Evolutionary conservation across 1,284 basidiomycete species (phyloP).

Genomic region (Pseudozyma sp.): DNA sequence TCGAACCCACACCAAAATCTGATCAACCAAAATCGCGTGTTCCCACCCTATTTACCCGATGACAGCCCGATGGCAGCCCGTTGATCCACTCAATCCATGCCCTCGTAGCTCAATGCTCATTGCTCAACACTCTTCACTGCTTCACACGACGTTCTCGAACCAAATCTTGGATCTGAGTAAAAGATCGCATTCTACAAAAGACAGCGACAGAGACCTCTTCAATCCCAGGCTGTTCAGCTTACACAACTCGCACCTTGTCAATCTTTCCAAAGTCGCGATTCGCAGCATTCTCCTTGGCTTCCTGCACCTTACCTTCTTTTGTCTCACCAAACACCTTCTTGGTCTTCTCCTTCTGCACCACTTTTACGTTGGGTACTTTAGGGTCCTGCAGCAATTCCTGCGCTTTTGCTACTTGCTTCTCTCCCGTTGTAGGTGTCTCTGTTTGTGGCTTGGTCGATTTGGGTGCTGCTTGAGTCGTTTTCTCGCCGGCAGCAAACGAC

Average conservation of each 20-base stretch:
- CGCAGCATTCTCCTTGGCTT: constrained; percentile 38
- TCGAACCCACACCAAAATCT: too few species aligned
- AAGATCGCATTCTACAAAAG: constrained; percentile 2
- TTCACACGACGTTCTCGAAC: too few species aligned
- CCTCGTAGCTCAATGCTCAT: neutral
- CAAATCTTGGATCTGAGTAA: neutral
- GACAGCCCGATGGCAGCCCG: too few species aligned
- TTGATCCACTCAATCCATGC: too few species aligned
- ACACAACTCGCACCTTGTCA: constrained; percentile 43
- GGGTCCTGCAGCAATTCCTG: constrained; percentile 30
- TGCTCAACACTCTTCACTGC: too few species aligned
- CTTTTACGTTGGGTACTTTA: constrained; percentile 30
- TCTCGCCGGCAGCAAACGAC: constrained; percentile 34
- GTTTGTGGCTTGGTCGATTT: constrained; percentile 1
- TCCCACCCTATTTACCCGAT: too few species aligned
- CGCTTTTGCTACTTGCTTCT: constrained; percentile 30
- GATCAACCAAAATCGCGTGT: too few species aligned
- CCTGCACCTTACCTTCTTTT: constrained; percentile 19
- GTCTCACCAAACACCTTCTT: constrained; percentile 41
- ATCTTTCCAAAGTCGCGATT: constrained; percentile 40
- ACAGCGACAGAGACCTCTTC: neutral
- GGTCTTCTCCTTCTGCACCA: constrained; percentile 33
- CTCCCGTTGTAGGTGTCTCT: constrained; percentile 22
- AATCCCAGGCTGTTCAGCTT: neutral
- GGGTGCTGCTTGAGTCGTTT: constrained; percentile 19